Base-by-base conservation (phyloP, 805 yeast genomes). In the fission yeast (Schizosaccharomyces pombe) region DNA sequence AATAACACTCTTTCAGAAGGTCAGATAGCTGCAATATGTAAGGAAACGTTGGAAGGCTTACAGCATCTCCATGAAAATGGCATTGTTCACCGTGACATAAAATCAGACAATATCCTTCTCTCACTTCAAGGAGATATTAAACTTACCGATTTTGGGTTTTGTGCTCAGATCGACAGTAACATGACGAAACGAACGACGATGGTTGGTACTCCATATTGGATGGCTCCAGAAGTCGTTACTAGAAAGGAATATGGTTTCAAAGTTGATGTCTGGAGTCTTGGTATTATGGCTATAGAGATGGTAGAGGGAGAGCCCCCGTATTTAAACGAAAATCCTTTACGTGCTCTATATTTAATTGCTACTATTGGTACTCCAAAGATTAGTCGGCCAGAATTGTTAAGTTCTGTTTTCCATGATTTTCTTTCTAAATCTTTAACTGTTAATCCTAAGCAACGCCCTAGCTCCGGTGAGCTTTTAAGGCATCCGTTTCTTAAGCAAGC, bases 151-250 rank as follows among this genome's bases (percentile, higher is more conserved):
- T 85, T 85, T 65, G 94, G 94, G 0, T 91, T 89, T 70, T 91
- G 98, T 69, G 99, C 98, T 0, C 94, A 87, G 67, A 74, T 83
- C 57, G 83, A 82, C 37, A 93, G 82, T 59, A 75, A 76, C 55
- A 82, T 83, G 59, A 71, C 82, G 55, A 87, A 89, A 66, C 78
- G 99, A 65, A 86, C 95, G 2, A 91, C 99, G 3, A 85, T 91
- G 94, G 98, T 91, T 16, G 99, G 99, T 14, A 91, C 99, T 0
- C 98, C 99, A 12, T 91, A 91, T 66, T 91, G 99, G 99, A 91
- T 91, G 99, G 99, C 99, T 0, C 99, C 99, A 1, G 99, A 91
- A 66, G 95, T 91, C 55, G 95, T 91, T 29, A 78, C 87, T 19
- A 78, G 93, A 61, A 87, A 86, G 65, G 95, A 87, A 63, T 91